Base-by-base conservation (phyloP, 306 rosid genomes). In the Cyamopsis tetragonoloba region DNA sequence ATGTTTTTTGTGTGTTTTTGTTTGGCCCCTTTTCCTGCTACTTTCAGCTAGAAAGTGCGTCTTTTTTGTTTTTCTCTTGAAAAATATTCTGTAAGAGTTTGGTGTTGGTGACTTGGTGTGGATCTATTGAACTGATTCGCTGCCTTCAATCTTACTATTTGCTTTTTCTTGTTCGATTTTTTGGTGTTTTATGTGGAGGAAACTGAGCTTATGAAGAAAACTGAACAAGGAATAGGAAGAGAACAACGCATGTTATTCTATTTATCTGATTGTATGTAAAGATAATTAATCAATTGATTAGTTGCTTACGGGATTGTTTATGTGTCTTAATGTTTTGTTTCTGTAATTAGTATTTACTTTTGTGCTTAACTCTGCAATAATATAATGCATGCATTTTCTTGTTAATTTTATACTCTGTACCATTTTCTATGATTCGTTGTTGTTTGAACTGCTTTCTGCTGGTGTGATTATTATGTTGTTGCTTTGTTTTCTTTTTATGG, bases 111-210 rank as follows among this genome's bases (percentile, higher is more conserved):
- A 19, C 35, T 34, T 39, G 6, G 22, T 28, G 28, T 0, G 70
- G 80, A 81, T 76, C 86, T 62, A 62, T 50, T 72, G 46, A 37
- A 74, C 32, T 63, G 5, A 3, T 23, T 4, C 17, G 6, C 4
- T 73, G 32, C 37, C 7, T 30, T 15, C 23, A 6, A 6, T 39
- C 4, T 49, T 32, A 23, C 38, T n/a, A 10, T 44, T 23, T 9
- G 11, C 8, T 46, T 28, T 39, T 31, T 10, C 15, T 3, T 31
- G 67, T 46, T 38, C 39, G 8, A 26, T 15, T 28, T 9, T 61
- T 68, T 3, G n/a, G n/a, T n/a, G n/a, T 9, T 54, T 44, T 77
- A 44, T 31, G 23, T 47, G 24, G 58, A 31, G 56, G 39, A 68
- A 59, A 20, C 32, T 46, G 53, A 44, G 59, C 57, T 5, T 8